These are phyloP conservation scores for Aureobasidium sp. DNA, from an alignment of 2,329 filamentous ascomycete genomes.

Conservation along the genomic window DNA sequence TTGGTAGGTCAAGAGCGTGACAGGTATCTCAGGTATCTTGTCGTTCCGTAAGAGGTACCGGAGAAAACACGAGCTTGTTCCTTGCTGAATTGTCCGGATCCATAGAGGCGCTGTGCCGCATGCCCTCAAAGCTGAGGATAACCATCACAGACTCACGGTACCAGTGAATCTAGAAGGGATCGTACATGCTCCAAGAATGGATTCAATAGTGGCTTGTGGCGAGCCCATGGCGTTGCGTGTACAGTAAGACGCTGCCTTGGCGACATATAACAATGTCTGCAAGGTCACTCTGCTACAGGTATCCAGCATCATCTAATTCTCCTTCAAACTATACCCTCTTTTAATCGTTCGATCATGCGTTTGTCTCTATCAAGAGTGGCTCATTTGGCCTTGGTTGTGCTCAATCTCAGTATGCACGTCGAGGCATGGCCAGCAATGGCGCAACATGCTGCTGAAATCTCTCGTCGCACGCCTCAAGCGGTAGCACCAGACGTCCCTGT, in stretches of 20 bases:
- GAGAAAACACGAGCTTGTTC: background rate
- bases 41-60: background rate
- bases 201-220: background rate
- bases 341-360: background rate
- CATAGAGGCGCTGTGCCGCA: background rate
- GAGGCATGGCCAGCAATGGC: conserved; percentile 7
- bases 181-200: background rate
- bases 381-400: background rate
- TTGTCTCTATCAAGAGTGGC: background rate
- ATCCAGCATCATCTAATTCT: background rate
- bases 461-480: background rate
- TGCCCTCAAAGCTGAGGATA: background rate
- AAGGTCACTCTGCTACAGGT: background rate
- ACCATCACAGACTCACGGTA: no score
- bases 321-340: background rate
- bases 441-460: background rate
- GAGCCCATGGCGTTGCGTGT: background rate
- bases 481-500: background rate
- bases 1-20: background rate
- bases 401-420: background rate
- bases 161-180: background rate
- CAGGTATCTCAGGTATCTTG: background rate
- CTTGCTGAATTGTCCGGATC: background rate
- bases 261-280: background rate
- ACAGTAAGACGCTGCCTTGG: background rate